Base-by-base conservation (phyloP, 2,329 filamentous ascomycete genomes). In the Pseudogymnoascus sp. region DNA sequence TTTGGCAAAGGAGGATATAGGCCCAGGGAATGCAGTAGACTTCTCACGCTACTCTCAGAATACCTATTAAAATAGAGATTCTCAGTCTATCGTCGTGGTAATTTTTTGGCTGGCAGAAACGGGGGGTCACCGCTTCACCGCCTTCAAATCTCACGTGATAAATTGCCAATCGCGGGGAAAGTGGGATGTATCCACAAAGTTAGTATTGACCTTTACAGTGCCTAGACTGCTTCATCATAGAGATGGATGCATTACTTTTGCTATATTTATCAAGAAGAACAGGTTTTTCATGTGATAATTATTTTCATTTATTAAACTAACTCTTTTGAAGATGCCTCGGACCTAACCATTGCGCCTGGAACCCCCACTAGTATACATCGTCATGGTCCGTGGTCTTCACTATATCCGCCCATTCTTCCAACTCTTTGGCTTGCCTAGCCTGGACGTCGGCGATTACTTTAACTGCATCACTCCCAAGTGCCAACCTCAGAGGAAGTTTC, bases 391-490 rank as follows among this genome's bases (percentile, higher is more conserved):
- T 69, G 43, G 63, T 68, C 12, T 50, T 56, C 59, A 60, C 65
- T 11, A 70, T 62, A 43, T 63, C 63, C 62, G 62, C 64, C 65
- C 68, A 70, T 41, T 63, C 64, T 16, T 65, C 62, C 28, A 67
- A 60, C 10, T 62, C 62, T 31, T 59, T 65, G 50, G 62, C 64
- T 26, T 64, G 60, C 41, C 68, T 65, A 22, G 65, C 65, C 35
- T 67, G 61, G 62, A 74, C 71, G 10, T 59, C 64, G 53, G 68
- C 66, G 24, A 76, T 69, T 75, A 5, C 14, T 61, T 19, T 59
- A 11, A 74, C 71, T 6, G 72, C 70, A 66, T 78, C 77, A 31
- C 65, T 70, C 2, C 75, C 75, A 7, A 78, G 63, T 5, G 73
- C 68, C 63, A 78, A 35, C 46, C 75, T 70, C 61, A 74, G 46